These are phyloP conservation scores for Opeltia flavorubescens DNA, from an alignment of 495 filamentous ascomycete species.

Conservation along the genomic window DNA sequence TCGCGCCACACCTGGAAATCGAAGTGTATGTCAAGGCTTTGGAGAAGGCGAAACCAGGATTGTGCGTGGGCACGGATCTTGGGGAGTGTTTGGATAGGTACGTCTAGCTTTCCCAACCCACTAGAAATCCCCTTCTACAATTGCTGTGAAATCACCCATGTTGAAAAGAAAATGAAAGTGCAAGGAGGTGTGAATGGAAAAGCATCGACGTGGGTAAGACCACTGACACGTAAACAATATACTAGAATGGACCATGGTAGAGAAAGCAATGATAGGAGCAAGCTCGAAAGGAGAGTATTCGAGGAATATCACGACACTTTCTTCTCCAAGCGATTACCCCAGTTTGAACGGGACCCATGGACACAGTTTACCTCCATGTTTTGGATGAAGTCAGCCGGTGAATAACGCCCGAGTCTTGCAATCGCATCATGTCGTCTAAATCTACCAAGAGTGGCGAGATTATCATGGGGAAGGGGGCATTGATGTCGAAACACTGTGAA, in stretches of 20 bases:
- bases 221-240: no score
- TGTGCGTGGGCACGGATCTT: constrained; percentile 27
- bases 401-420: no score
- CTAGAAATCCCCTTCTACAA: no score
- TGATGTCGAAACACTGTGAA: neutral
- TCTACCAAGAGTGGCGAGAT: neutral
- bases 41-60: constrained; percentile 17
- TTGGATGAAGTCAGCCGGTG: constrained; percentile 8
- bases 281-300: constrained; percentile 13
- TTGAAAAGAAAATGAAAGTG: no score
- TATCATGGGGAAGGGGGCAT: neutral
- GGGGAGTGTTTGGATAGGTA: constrained; percentile 2
- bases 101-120: no score
- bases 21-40: constrained; percentile 25
- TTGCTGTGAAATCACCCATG: no score
- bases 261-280: neutral
- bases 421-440: neutral
- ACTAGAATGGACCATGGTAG: neutral
- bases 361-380: constrained; percentile 23
- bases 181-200: no score
- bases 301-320: constrained; percentile 5
- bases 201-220: no score
- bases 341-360: constrained; percentile 19
- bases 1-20: constrained; percentile 31
- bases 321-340: constrained; percentile 19